Percentiles rank a stretch among this genome's conserved stretches.
Conservation (phyloP, 169 alveolate species). For the Babesia sp. region DNA sequence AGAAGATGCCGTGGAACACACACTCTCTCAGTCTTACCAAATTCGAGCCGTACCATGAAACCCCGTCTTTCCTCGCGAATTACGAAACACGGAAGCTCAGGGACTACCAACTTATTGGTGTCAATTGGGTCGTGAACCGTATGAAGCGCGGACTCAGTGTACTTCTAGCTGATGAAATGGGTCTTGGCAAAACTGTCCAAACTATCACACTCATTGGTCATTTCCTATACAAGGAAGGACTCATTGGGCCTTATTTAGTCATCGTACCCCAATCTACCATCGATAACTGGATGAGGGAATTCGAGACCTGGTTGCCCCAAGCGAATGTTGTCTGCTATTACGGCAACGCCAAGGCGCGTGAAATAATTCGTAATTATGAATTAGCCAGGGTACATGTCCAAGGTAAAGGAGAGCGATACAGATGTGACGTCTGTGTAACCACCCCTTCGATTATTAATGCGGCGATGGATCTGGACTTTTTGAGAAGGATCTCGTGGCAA, state of each 20-base stretch:
- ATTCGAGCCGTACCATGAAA: slow-evolving; percentile 86
- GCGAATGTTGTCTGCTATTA: slow-evolving; percentile 90
- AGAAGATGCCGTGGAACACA: slow-evolving; percentile 77
- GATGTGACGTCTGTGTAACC: slow-evolving; percentile 85
- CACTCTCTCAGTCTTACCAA: slow-evolving; percentile 81
- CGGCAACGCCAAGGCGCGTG: slow-evolving; percentile 90
- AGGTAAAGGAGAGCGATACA: slow-evolving; percentile 77
- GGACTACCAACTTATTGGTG: slow-evolving; percentile 92
- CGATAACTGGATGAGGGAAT: slow-evolving; percentile 95
- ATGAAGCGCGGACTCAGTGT: slow-evolving; percentile 92
- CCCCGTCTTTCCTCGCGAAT: slow-evolving; percentile 82
- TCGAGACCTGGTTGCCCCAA: slow-evolving; percentile 90
- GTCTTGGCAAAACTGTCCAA: slow-evolving; percentile 94
- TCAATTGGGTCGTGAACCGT: slow-evolving; percentile 93
- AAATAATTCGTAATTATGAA: slow-evolving; percentile 82
- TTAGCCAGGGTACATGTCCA: slow-evolving; percentile 74
- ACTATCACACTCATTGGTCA: slow-evolving; percentile 91
- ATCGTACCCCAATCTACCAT: slow-evolving; percentile 96
- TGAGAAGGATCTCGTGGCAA: slow-evolving; percentile 86
- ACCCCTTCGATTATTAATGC: slow-evolving; percentile 87
- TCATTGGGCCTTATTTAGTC: slow-evolving; percentile 89
- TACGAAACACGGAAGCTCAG: slow-evolving; percentile 78
- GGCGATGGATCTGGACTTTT: slow-evolving; percentile 84
- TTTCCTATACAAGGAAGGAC: slow-evolving; percentile 80
- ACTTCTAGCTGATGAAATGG: slow-evolving; percentile 95